These are phyloP conservation scores for Gastrodia elata DNA, from an alignment of 106 monocot genomes.

Conservation along the genomic window DNA sequence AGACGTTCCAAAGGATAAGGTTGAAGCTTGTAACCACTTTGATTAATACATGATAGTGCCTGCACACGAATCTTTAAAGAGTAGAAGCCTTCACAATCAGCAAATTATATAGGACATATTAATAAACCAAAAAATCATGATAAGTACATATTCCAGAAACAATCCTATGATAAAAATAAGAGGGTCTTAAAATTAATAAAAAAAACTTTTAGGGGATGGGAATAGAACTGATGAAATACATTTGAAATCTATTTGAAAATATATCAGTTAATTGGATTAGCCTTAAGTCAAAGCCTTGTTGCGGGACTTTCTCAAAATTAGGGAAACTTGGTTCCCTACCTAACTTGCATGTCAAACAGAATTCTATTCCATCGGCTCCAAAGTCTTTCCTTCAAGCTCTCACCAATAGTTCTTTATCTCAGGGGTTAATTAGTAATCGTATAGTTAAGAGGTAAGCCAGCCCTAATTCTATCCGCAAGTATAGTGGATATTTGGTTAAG, in stretches of 20 bases:
- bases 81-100: not conserved
- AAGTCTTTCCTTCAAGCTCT: too few species aligned
- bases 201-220: not conserved
- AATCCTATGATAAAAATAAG: not conserved
- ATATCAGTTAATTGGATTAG: not conserved
- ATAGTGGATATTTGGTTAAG: too few species aligned
- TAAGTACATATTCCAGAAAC: not conserved
- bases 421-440: too few species aligned
- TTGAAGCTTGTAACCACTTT: slow-evolving; percentile 76
- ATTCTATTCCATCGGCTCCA: too few species aligned
- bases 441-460: too few species aligned
- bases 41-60: slow-evolving; percentile 62
- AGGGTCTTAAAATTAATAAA: too few species aligned
- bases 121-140: not conserved
- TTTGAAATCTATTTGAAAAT: not conserved
- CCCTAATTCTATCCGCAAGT: too few species aligned
- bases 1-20: slow-evolving; percentile 63
- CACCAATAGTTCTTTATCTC: too few species aligned
- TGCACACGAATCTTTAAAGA: slow-evolving; percentile 48
- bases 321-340: too few species aligned
- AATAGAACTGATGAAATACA: not conserved
- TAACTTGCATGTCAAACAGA: too few species aligned
- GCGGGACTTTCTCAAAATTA: too few species aligned
- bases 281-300: not conserved
- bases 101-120: not conserved